phyloP scores from a whole-genome alignment of 2,329 filamentous ascomycete species.

The Amauroascus verrucosus region DNA sequence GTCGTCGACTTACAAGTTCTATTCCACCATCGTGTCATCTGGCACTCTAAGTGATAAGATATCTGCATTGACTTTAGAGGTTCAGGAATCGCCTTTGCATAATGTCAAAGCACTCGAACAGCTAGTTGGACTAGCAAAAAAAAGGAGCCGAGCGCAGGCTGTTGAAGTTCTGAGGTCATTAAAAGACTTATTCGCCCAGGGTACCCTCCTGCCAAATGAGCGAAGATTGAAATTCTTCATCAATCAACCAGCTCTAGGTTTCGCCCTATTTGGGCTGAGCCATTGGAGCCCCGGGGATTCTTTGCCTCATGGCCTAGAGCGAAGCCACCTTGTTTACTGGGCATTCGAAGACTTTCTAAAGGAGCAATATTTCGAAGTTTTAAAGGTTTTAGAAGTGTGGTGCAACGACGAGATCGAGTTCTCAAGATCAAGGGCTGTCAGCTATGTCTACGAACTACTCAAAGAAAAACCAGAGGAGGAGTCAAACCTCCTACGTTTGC shows the following conservation, averaged over 20 bases:
- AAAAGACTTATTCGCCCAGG: conserved; percentile 87
- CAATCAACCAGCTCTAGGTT: conserved; percentile 65
- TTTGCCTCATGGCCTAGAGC: conserved; percentile 63
- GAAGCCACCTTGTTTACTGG: conserved; percentile 75
- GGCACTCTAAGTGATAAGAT: conserved; percentile 96
- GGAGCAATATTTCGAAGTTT: conserved; percentile 80
- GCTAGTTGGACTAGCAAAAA: conserved; percentile 71
- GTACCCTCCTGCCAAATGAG: conserved; percentile 70
- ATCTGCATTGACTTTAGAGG: conserved; percentile 82
- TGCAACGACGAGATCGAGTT: conserved; percentile 93
- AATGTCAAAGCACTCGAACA: conserved; percentile 83
- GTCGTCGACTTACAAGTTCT: conserved; percentile 86
- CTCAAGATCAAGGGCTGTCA: conserved; percentile 74
- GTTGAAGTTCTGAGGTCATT: conserved; percentile 85
- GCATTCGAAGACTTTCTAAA: conserved; percentile 94
- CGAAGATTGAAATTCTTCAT: conserved; percentile 71
- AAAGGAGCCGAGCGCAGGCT: conserved; percentile 86
- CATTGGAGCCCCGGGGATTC: conserved; percentile 60
- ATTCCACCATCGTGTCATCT: conserved; percentile 92
- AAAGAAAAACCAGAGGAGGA: conserved; percentile 97
- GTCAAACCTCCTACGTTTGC: conserved; percentile 75
- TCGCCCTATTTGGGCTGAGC: conserved; percentile 54
- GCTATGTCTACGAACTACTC: conserved; percentile 81
- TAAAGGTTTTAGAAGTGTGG: conserved; percentile 86
- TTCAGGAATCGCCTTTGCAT: conserved; percentile 93